A percentile compares a stretch with the other conserved stretches of the same genome.
Conservation (phyloP, 1,139 yeast species). For the Debaryomyces subglobosus region DNA sequence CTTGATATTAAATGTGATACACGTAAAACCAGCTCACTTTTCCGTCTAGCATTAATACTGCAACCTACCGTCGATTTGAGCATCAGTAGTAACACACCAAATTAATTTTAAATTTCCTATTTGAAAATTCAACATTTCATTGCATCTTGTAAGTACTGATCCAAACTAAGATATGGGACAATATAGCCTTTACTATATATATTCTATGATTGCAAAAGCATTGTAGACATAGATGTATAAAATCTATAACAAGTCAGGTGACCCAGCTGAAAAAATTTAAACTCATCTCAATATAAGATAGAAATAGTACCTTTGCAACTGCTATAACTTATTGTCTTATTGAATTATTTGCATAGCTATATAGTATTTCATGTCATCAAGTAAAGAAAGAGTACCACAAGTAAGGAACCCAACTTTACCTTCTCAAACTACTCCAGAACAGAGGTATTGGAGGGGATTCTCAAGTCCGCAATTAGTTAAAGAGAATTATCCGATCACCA, state of each 20-base stretch:
- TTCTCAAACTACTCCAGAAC: constrained; percentile 86
- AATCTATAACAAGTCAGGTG: background rate
- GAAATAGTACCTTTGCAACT: constrained; percentile 2
- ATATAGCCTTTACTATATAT: background rate
- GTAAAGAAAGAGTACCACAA: constrained; percentile 67
- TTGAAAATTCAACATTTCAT: too few species aligned
- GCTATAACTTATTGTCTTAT: background rate
- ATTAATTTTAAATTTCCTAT: too few species aligned
- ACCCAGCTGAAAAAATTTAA: constrained; percentile 2
- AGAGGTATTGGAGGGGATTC: constrained; percentile 90
- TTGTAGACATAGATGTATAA: background rate
- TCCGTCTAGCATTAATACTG: too few species aligned
- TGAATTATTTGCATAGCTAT: constrained; percentile 2
- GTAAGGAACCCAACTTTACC: constrained; percentile 77
- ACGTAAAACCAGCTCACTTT: too few species aligned
- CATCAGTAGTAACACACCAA: too few species aligned
- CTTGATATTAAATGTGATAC: too few species aligned
- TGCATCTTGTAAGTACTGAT: too few species aligned
- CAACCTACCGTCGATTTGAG: too few species aligned
- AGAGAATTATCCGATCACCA: constrained; percentile 90
- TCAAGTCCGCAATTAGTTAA: constrained; percentile 85
- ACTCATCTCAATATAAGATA: constrained; percentile 4
- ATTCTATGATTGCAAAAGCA: background rate
- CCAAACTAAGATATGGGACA: too few species aligned
- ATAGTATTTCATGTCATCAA: constrained; percentile 69